Percentiles rank a stretch among this genome's conserved stretches.
These are phyloP conservation scores for Penicillium cataractarum DNA, from an alignment of 495 filamentous ascomycete species.

Conservation along the genomic window DNA sequence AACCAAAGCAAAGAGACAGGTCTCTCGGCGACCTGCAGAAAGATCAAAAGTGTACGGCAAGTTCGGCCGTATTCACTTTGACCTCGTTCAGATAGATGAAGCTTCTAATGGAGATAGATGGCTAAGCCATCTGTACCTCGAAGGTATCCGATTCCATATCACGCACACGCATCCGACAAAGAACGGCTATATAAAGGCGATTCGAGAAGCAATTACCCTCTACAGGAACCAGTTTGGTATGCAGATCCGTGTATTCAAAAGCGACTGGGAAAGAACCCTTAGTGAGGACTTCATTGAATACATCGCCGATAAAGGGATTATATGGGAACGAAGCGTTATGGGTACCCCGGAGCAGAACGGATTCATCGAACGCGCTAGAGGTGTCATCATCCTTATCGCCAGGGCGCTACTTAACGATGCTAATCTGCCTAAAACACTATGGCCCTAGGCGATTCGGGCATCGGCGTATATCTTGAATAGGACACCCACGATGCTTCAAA, in stretches of 20 bases:
- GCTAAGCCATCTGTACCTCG: slow-evolving; percentile 18
- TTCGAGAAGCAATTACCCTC: neutral
- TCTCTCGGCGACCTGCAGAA: slow-evolving; percentile 5
- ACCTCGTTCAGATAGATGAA: slow-evolving; percentile 5
- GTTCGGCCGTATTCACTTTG: slow-evolving; percentile 7
- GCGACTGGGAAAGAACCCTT: slow-evolving; percentile 8
- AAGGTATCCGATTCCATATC: slow-evolving; percentile 14
- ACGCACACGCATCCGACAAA: neutral
- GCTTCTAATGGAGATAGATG: slow-evolving; percentile 1
- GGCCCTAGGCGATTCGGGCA: slow-evolving; percentile 6
- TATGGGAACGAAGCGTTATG: neutral
- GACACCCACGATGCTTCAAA: slow-evolving; percentile 2
- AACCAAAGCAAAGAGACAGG: neutral
- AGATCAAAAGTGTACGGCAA: neutral
- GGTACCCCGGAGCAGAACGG: slow-evolving; percentile 13
- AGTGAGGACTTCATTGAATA: neutral
- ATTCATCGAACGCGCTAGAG: slow-evolving; percentile 9
- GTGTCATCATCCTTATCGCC: slow-evolving; percentile 8
- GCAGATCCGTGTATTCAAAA: slow-evolving; percentile 4
- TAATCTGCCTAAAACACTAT: slow-evolving; percentile 14
- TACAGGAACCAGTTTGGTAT: slow-evolving; percentile 5
- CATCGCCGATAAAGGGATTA: neutral
- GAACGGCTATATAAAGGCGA: neutral
- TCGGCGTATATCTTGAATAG: slow-evolving; percentile 14
- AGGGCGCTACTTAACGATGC: neutral